Base-by-base conservation (phyloP, 2,329 filamentous ascomycete genomes). In the Dactylellina haptotyla region DNA sequence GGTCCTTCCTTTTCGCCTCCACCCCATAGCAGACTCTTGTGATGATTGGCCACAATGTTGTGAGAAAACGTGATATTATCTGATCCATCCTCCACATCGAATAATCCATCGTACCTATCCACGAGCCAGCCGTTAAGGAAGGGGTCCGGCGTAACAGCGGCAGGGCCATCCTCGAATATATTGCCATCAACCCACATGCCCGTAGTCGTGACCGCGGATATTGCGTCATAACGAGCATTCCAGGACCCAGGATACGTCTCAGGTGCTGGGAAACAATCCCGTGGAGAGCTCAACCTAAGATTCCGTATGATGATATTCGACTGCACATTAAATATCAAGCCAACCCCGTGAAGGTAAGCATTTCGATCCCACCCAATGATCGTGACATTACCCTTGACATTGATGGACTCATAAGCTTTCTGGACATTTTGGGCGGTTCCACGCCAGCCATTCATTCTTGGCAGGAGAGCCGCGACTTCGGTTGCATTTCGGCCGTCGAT, bases 61-160 rank as follows among this genome's bases (percentile, higher is more conserved):
- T 76, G 75, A 14, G 75, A 76, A 51, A 76, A 75, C 23, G 75
- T 76, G 45, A 76, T 75, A 48, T 75, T 75, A 28, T 75, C 75
- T 0, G 75, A 75, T 9, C 75, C 75, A 46, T 76, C 75, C 16
- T 76, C 75, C 6, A 72, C 66, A 23, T 75, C 75, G 20, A 76
- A 73, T 12, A 76, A 46, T 1, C 75, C 75, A 23, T 75, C 75
- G 25, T 66, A 75, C 3, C 61, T 57, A 30, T 73, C 72, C 1
- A 76, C 61, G 8, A 74, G 20, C 75, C 72, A 75, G 23, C 73
- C 63, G 12, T 67, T 54, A 10, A 72, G 5, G 34, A 75, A 75
- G 9, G 46, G 54, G 14, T 76, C 64, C 20, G 48, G 70, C 30
- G 53, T 10, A 16, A 76, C 70, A 23, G 67, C 71, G 26, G 37